Evolutionary conservation across 2,329 filamentous ascomycete species (phyloP), one percentile per base, ranked within the genome.

Genomic region (Fusarium sp.): DNA sequence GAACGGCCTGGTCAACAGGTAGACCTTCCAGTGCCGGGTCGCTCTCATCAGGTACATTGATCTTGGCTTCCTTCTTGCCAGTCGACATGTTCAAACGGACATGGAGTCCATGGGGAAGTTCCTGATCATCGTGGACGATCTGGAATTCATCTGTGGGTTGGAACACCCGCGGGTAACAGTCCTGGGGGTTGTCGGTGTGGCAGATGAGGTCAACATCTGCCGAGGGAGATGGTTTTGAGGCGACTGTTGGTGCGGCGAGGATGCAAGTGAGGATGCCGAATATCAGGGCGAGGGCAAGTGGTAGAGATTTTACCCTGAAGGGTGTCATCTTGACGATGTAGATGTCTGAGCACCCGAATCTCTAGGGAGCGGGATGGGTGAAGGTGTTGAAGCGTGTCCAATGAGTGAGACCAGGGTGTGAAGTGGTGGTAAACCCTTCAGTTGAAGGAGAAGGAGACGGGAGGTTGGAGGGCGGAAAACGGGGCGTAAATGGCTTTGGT

Each of bases 81-180:
- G 90, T 91, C 74, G 86, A 85, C 55, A 93, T 85, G 77, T 93
- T 89, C 63, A 93, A 81, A 42, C 91, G 88, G 60, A 93, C 86
- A 78, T 93, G 92, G 6, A 93, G 85, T 7, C 92, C 92, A 0
- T 85, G 81, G 1, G 92, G 91, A 5, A 93, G 78, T 40, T 92
- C 87, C 79, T 93, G 92, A 74, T 92, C 92, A 38, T 89, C 86
- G 68, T 86, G 89, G 44, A 93, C 85, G 9, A 82, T 77, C 79
- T 92, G 90, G 72, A 93, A 93, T 65, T 92, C 86, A 56, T 91
- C 82, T 1, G 91, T 93, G 1, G 92, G 84, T 64, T 88, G 84
- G 69, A 93, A 93, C 2, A 91, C 71, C 56, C 86, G 87, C 2
- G 91, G 90, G 73, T 93, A 93, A 80, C 92, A 93, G 66, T 92